A percentile compares a stretch with the other conserved stretches of the same genome.
phyloP scores from a whole-genome alignment of 495 filamentous ascomycete species.

The Pyrenula massariospora region DNA sequence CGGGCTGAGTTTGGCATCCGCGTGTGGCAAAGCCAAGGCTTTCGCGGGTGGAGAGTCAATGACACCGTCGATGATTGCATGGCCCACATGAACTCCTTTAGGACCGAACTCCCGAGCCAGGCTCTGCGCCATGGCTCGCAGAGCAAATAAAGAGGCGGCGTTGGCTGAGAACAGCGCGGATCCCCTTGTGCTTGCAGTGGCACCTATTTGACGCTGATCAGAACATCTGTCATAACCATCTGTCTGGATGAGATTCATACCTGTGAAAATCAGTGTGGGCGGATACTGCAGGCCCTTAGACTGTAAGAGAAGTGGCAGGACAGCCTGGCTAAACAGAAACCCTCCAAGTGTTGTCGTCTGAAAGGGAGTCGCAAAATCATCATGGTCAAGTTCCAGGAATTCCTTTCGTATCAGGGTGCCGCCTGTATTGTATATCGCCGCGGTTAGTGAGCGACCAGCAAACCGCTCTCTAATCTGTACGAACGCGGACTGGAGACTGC shows the following conservation, averaged over 20 bases:
- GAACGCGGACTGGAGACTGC: conserved; percentile 55
- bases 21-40: conserved; percentile 42
- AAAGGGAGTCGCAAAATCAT: too few species aligned
- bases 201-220: conserved; percentile 30
- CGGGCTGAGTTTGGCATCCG: conserved; percentile 67
- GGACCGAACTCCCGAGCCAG: conserved; percentile 84
- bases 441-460: conserved; percentile 39
- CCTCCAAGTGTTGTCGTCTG: conserved; percentile 44
- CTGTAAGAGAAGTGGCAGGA: conserved; percentile 60
- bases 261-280: conserved; percentile 74
- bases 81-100: conserved; percentile 77
- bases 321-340: conserved; percentile 65
- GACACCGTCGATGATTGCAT: conserved; percentile 76
- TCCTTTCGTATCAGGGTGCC: conserved; percentile 63
- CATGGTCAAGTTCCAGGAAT: conserved; percentile 60
- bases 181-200: conserved; percentile 69
- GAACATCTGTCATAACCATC: neutral
- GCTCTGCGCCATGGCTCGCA: conserved; percentile 64
- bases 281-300: conserved; percentile 44
- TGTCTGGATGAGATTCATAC: too few species aligned
- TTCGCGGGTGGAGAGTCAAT: conserved; percentile 74
- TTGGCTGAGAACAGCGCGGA: conserved; percentile 61
- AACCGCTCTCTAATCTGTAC: conserved; percentile 46
- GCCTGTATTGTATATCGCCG: conserved; percentile 75
- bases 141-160: conserved; percentile 70